These are phyloP conservation scores for Colletotrichum agaves DNA, from an alignment of 2,329 filamentous ascomycete genomes.

Conservation along the genomic window DNA sequence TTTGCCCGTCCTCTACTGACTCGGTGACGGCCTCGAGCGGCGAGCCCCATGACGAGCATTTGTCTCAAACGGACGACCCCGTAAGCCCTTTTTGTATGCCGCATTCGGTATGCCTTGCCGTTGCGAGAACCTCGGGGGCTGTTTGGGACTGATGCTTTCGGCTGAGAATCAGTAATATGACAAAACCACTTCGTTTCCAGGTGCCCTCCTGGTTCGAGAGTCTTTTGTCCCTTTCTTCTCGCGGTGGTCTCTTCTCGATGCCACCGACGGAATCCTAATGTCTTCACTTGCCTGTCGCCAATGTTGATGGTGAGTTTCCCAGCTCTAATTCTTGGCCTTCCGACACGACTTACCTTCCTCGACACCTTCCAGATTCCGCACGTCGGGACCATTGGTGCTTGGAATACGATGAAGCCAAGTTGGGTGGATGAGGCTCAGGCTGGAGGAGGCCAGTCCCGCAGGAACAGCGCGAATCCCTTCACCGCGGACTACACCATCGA, in stretches of 20 bases:
- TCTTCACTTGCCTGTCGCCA: slow-evolving; percentile 1
- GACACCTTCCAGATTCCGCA: slow-evolving; percentile 16
- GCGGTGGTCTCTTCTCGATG: background rate
- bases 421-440: slow-evolving; percentile 28
- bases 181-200: slow-evolving; percentile 14
- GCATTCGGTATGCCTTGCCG: slow-evolving; percentile 29
- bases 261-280: background rate
- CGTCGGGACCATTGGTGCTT: slow-evolving; percentile 2
- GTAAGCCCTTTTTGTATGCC: background rate
- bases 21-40: background rate
- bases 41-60: slow-evolving; percentile 22
- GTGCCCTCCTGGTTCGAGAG: background rate
- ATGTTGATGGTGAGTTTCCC: slow-evolving; percentile 20
- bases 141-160: slow-evolving; percentile 18
- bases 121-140: background rate
- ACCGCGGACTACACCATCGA: slow-evolving; percentile 35
- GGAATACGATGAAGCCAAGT: slow-evolving; percentile 29
- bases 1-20: background rate
- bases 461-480: slow-evolving; percentile 27
- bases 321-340: background rate
- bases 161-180: background rate
- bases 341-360: background rate
- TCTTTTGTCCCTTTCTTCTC: background rate
- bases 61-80: slow-evolving; percentile 17
- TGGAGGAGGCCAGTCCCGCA: slow-evolving; percentile 15